A percentile compares a stretch with the other conserved stretches of the same genome.
These are phyloP conservation scores for Backusella australiensis DNA, from an alignment of 192 early-diverging fungal genomes.

Conservation along the genomic window DNA sequence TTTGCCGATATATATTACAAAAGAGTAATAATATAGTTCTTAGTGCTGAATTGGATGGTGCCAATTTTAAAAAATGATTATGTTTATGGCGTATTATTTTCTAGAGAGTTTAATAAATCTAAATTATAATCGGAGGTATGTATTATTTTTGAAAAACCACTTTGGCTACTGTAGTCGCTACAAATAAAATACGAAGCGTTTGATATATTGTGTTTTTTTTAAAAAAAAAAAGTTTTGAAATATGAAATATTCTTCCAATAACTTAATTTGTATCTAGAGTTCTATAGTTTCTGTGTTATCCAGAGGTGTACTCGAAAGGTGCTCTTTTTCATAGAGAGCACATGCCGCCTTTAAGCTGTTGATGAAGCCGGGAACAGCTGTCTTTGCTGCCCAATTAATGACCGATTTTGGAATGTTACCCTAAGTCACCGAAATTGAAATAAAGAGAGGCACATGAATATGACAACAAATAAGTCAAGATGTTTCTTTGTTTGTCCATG, in stretches of 20 bases:
- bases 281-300: neutral
- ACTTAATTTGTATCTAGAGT: neutral
- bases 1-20: too few species aligned
- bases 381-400: constrained; percentile 42
- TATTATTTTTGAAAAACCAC: neutral
- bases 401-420: constrained; percentile 37
- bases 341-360: constrained; percentile 27
- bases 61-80: too few species aligned
- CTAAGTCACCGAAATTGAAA: constrained; percentile 8
- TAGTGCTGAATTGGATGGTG: too few species aligned
- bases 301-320: neutral
- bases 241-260: neutral
- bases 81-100: too few species aligned
- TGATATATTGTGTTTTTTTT: neutral
- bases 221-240: neutral
- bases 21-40: too few species aligned
- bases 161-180: neutral
- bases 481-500: neutral
- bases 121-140: neutral
- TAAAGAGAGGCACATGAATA: neutral
- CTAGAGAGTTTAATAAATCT: too few species aligned
- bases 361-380: constrained; percentile 35
- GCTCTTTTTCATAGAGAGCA: constrained; percentile 15
- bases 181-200: neutral
- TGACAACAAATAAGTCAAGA: neutral